These are phyloP conservation scores for Apiospora rasikravindrae DNA, from an alignment of 2,329 filamentous ascomycete genomes.

Conservation along the genomic window DNA sequence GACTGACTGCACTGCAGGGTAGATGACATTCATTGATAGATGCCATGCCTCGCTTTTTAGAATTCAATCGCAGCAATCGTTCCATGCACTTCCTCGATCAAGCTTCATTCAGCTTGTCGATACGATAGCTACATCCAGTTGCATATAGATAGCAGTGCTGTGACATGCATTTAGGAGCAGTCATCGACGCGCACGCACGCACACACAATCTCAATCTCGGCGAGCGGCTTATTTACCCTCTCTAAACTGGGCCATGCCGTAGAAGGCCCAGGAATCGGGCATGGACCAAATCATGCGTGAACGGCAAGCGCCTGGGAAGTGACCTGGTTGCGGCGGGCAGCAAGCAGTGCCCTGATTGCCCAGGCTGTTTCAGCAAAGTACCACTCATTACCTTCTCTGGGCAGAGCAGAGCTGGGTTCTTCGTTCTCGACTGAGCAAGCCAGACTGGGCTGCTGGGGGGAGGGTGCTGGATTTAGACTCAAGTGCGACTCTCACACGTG, in stretches of 20 bases:
- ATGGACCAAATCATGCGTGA: slow-evolving; percentile 2
- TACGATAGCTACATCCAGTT: neutral
- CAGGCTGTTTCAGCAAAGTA: neutral
- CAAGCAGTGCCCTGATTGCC: neutral
- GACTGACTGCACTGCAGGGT: neutral
- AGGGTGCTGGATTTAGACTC: slow-evolving; percentile 8
- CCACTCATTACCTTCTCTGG: neutral
- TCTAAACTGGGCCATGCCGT: neutral
- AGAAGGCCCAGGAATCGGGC: slow-evolving; percentile 9
- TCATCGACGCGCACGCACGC: neutral
- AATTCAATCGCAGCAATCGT: neutral
- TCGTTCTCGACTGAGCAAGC: neutral
- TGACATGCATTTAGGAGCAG: neutral
- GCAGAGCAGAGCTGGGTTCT: no score
- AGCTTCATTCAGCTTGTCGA: neutral
- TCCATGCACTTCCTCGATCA: neutral
- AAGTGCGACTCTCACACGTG: slow-evolving; percentile 15
- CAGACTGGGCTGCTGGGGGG: neutral
- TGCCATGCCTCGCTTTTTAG: neutral
- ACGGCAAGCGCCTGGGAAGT: neutral
- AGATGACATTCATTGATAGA: neutral
- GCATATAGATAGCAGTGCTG: neutral
- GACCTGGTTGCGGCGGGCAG: neutral
- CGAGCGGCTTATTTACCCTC: neutral
- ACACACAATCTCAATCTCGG: neutral